Percentiles rank a stretch among this genome's conserved stretches.
Evolutionary conservation across 202 grass and related monocot genomes (phyloP).

Genomic region (Setaria viridis): DNA sequence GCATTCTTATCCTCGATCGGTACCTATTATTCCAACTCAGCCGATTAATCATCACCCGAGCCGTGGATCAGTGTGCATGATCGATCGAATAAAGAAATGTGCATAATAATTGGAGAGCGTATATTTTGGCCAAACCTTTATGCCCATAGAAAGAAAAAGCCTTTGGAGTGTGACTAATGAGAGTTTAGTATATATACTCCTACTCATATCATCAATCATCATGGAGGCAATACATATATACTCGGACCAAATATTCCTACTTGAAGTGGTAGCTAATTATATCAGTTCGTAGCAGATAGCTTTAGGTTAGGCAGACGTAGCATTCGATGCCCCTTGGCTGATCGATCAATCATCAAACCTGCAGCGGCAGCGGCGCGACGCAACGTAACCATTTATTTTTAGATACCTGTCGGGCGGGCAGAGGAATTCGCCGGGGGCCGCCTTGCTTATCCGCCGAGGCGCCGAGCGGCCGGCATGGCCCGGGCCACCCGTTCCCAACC

Average conservation of each 20-base stretch:
- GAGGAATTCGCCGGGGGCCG: constrained; percentile 4
- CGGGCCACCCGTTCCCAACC: not conserved
- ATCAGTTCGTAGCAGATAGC: not conserved
- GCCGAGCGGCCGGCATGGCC: not conserved
- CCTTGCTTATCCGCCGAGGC: constrained; percentile 18
- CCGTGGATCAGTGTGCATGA: constrained; percentile 1
- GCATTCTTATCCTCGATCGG: not conserved
- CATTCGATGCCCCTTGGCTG: not conserved
- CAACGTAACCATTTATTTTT: constrained; percentile 27
- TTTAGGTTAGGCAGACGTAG: constrained; percentile 45
- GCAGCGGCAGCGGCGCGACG: not conserved
- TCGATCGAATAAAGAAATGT: constrained; percentile 10
- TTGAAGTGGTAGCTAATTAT: not conserved
- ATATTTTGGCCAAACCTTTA: not conserved
- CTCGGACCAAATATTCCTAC: not conserved
- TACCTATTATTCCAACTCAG: not conserved
- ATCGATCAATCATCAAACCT: constrained; percentile 1
- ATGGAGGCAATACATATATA: not conserved
- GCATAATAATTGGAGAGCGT: constrained; percentile 6
- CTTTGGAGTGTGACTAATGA: not conserved
- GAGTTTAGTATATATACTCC: not conserved
- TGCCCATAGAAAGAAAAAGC: not conserved
- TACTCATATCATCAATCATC: not conserved
- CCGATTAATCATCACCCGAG: not conserved
- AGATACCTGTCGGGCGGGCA: constrained; percentile 17